Base-by-base conservation (phyloP, 768 basidiomycete genomes). In the Lactarius indigo region DNA sequence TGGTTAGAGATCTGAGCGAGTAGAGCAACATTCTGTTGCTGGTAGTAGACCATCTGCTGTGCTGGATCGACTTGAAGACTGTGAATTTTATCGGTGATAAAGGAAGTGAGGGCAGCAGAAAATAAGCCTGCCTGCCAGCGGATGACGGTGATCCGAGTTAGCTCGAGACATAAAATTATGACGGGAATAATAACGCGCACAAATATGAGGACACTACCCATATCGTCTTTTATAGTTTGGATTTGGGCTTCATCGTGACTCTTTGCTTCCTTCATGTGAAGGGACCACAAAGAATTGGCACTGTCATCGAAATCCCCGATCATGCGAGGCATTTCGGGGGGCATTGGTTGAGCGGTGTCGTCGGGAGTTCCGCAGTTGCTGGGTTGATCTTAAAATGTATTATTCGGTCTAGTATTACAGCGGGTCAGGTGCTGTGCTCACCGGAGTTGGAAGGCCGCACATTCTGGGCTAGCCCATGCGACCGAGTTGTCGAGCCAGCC, bases 91-190 rank as follows among this genome's bases (percentile, higher is more conserved):
- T 58, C 56, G 9, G 52, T 35, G 15, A 59, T 17, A 30, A 66
- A 66, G 17, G 61, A 61, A 23, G 65, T 58, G n/a, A 66, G 33
- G 3, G 41, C 47, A 7, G 65, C 61, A 3, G 65, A 61, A 20
- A 58, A 66, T 47, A 66, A 44, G 26, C 65, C 65, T 17, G 65
- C 61, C 65, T 66, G 31, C 31, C 5, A 33, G 31, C 1, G 17
- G 7, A 8, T 8, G 39, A 26, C 7, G 9, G 28, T 59, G 33
- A 35, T 35, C 33, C 33, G 57, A 39, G 28, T 26, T 6, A 37
- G 8, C 23, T 39, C 35, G 23, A 17, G 13, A 7, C 33, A 18
- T 20, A 42, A 18, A 20, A 20, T 26, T 5, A 15, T 2, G 15
- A 28, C 5, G 13, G 42, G 41, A 18, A 41, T 17, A 41, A 2